Base-by-base conservation (phyloP, 1,139 yeast species). In the Protomyces gravidus region DNA sequence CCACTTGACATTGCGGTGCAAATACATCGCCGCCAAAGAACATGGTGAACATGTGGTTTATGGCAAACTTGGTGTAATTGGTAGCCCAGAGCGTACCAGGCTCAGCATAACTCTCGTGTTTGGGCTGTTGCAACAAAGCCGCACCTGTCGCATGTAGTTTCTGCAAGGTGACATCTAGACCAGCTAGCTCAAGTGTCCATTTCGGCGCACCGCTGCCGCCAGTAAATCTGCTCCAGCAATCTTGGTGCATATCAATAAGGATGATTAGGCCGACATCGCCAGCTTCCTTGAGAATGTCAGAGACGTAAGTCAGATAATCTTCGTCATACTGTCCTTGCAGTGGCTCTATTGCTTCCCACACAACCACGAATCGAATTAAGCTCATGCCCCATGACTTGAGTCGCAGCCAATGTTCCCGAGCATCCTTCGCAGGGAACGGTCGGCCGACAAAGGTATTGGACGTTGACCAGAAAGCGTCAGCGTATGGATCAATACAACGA, bases 121-220 rank as follows among this genome's bases (percentile, higher is more conserved):
- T 78, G 23, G 65, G 61, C 65, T 83, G 82, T 65, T 87, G 94
- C 17, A 87, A 67, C 11, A 87, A 73, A 0, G 95, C 89, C 0
- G 95, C 94, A 63, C 84, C 86, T 1, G 90, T 85, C 1, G 65
- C 75, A 0, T 78, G 72, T 67, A 90, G 86, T n/a, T 80, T 72
- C 26, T 71, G 74, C 0, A 95, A 95, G 17, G 26, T 45, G 0
- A 97, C 96, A 58, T 90, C 83, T 58, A 90, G 74, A 0, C 97
- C 97, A 2, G 92, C 95, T n/a, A 95, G 92, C 67, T 87, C 85
- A 9, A 89, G 72, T 0, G 97, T 89, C 97, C 97, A 90, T 71
- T 88, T 67, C 0, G 97, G 97, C 3, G 97, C 96, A 19, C 97
- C 97, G 62, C 89, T 84, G 1, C 97, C 97, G n/a, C 97, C 97